These are phyloP conservation scores for Ramularia endophylla DNA, from an alignment of 2,329 filamentous ascomycete species.

Conservation along the genomic window DNA sequence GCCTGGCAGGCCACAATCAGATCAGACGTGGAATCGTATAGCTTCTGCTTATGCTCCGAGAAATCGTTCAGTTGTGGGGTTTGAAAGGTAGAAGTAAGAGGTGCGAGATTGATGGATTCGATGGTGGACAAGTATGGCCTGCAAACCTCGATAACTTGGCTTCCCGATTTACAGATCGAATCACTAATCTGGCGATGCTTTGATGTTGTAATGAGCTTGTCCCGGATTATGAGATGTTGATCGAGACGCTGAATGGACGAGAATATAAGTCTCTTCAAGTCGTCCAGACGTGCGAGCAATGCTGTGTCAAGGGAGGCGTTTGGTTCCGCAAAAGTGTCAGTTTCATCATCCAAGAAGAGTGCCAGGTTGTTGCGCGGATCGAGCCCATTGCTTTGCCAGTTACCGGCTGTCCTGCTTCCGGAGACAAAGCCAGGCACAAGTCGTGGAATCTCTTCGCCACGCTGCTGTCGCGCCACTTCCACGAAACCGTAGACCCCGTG, in stretches of 20 bases:
- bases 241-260: constrained; percentile 81
- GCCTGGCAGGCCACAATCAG: constrained; percentile 81
- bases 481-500: constrained; percentile 94
- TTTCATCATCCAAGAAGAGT: constrained; percentile 77
- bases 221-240: constrained; percentile 68
- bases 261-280: constrained; percentile 78
- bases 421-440: constrained; percentile 89
- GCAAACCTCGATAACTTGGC: constrained; percentile 79
- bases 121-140: constrained; percentile 84
- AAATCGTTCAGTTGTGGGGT: constrained; percentile 85
- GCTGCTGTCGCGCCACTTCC: constrained; percentile 86
- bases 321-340: constrained; percentile 66
- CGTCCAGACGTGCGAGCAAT: constrained; percentile 76
- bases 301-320: constrained; percentile 67
- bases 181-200: constrained; percentile 77
- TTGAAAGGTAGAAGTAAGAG: constrained; percentile 70
- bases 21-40: constrained; percentile 91
- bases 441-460: constrained; percentile 88
- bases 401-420: constrained; percentile 75
- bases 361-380: constrained; percentile 60
- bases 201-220: constrained; percentile 74
- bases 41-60: constrained; percentile 80
- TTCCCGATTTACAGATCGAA: constrained; percentile 69
- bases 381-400: constrained; percentile 69
- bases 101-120: constrained; percentile 84